Conservation (phyloP, 2,329 filamentous ascomycete species). For the Apiospora sp. region DNA sequence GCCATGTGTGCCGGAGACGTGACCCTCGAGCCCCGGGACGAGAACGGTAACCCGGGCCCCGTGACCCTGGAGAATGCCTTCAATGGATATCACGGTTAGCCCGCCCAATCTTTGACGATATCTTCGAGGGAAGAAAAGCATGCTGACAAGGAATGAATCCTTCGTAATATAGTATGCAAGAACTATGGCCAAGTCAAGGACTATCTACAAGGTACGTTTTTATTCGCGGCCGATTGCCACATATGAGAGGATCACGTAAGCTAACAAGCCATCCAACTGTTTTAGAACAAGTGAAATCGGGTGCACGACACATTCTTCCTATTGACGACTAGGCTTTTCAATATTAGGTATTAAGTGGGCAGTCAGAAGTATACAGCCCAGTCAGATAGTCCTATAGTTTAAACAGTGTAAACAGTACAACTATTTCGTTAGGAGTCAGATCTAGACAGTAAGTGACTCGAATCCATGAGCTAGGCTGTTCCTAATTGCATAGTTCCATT, state of each 20-base stretch:
- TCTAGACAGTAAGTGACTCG: no score
- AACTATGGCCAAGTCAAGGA: not conserved
- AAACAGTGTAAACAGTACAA: no score
- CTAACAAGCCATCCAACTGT: not conserved
- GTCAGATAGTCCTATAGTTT: no score
- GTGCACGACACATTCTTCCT: not conserved
- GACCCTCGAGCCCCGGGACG: slow-evolving; percentile 36
- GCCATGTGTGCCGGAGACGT: slow-evolving; percentile 38
- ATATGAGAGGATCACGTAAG: not conserved
- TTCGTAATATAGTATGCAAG: not conserved
- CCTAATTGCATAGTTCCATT: no score
- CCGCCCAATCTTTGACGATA: not conserved
- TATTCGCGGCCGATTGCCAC: not conserved
- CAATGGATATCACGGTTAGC: slow-evolving; percentile 15
- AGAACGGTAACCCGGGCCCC: slow-evolving; percentile 12
- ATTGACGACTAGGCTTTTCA: not conserved
- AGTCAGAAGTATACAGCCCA: not conserved
- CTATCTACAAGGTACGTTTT: not conserved
- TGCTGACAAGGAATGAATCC: not conserved
- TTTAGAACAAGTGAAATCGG: not conserved
- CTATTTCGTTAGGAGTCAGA: no score
- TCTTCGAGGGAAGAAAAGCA: not conserved
- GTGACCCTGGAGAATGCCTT: slow-evolving; percentile 21
- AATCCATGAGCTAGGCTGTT: no score
- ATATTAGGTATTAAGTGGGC: no score